These are phyloP conservation scores for Trichoderma sp. DNA, from an alignment of 2,329 filamentous ascomycete species.

Conservation along the genomic window DNA sequence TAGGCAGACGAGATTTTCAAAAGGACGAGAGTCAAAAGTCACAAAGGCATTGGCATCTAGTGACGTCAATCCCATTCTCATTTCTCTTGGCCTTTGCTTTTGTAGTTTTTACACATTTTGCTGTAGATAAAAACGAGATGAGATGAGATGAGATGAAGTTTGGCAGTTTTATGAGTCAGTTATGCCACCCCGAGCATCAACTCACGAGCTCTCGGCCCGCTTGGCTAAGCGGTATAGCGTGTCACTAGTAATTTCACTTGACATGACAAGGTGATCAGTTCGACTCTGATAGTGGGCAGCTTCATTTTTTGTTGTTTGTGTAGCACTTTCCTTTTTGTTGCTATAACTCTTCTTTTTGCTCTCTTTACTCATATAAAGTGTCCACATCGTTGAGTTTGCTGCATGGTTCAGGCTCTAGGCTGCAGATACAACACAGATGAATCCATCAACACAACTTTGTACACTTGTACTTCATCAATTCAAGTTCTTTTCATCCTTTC, in stretches of 20 bases:
- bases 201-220: slow-evolving; percentile 3
- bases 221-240: slow-evolving; percentile 20
- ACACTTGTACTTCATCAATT: neutral
- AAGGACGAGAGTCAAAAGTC: neutral
- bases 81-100: neutral
- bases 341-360: neutral
- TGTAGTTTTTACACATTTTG: no score
- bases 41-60: neutral
- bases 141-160: neutral
- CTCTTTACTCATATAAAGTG: neutral
- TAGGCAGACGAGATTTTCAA: neutral
- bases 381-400: neutral
- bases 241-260: slow-evolving; percentile 16
- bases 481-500: no score
- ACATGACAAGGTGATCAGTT: slow-evolving; percentile 21
- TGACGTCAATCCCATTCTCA: neutral
- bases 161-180: neutral
- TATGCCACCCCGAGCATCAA: neutral
- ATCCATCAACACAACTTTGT: neutral
- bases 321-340: neutral
- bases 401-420: neutral
- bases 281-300: slow-evolving; percentile 19
- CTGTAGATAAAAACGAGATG: neutral
- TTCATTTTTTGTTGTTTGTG: neutral
- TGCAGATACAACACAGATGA: neutral